A percentile compares a stretch with the other conserved stretches of the same genome.
phyloP scores from a whole-genome alignment of 805 yeast species.

The Zygoascus biomembranicola region DNA sequence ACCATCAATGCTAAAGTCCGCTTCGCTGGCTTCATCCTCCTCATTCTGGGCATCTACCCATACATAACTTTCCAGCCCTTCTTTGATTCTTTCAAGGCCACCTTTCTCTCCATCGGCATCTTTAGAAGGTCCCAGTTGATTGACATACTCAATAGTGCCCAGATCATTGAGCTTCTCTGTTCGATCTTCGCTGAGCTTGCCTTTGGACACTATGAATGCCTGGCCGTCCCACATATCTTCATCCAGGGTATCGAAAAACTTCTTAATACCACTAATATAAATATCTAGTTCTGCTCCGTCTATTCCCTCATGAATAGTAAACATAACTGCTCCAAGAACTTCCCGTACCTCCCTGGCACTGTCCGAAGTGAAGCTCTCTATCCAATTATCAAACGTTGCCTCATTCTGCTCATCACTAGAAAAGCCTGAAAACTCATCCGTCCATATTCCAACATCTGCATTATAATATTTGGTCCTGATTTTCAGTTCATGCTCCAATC shows the following conservation, averaged over 20 bases:
- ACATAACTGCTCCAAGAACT: conserved; percentile 30
- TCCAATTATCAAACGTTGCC: conserved; percentile 23
- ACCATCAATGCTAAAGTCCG: background rate
- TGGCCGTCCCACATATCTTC: conserved; percentile 23
- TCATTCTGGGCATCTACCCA: conserved; percentile 12
- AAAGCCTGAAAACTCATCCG: conserved; percentile 30
- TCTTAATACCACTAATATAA: conserved; percentile 12
- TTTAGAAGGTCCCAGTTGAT: conserved; percentile 7
- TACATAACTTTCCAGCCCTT: conserved; percentile 21
- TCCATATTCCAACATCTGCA: conserved; percentile 27
- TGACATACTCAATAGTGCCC: conserved; percentile 24
- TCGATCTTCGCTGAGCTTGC: conserved; percentile 6
- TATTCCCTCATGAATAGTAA: conserved; percentile 20
- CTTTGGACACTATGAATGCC: conserved; percentile 19
- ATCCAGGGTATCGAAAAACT: conserved; percentile 16
- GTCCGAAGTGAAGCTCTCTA: conserved; percentile 21
- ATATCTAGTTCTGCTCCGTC: conserved; percentile 5
- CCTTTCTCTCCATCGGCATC: conserved; percentile 16
- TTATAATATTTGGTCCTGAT: conserved; percentile 28
- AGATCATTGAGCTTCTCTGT: conserved; percentile 12
- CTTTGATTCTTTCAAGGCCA: conserved; percentile 23
- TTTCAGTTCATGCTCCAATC: conserved; percentile 21
- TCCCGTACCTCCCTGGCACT: conserved; percentile 32
- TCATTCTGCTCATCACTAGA: conserved; percentile 1
- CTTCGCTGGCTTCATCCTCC: background rate